Evolutionary conservation across 306 rosid species (phyloP), one percentile per base, ranked within the genome.

Genomic region (Oxytropis ochrocephala): DNA sequence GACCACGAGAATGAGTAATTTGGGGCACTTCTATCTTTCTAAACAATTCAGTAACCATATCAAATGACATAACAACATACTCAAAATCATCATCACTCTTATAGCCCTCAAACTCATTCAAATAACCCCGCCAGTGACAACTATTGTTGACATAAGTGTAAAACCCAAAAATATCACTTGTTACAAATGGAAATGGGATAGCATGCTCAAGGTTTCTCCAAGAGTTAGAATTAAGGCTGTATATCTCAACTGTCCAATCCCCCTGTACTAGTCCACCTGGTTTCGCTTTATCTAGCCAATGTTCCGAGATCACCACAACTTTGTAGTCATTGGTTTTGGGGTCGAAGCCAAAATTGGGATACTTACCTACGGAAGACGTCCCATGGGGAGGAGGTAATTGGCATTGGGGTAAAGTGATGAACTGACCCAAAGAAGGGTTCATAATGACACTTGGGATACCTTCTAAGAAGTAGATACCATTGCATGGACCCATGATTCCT

Each of bases 221-320:
- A 8, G 77, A 72, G 2, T 72, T 72, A 4, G 70, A 72, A 1
- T 49, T 61, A 5, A 60, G 70, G 43, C 70, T 72, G 44, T 48
- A 72, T 41, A 72, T 36, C 42, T 72, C 77, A 9, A 55, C 49
- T 11, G 36, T 44, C 67, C 75, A 71, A 11, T 32, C n/a, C 36
- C 67, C 75, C n/a, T n/a, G n/a, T n/a, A n/a, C n/a, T n/a, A n/a
- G n/a, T n/a, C n/a, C n/a, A n/a, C 41, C 5, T 49, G 19, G 2
- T 32, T 47, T 5, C 16, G 67, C 44, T 70, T 43, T 44, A 46
- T 42, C 47, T 8, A 44, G 32, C 75, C 75, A 57, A 16, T 43
- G 55, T 21, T 56, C 56, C 57, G 17, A 57, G 7, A 71, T 17
- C 16, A 33, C 58, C 11, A 71, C 67, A 36, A 61, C 77, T 61